These are phyloP conservation scores for Clausena lansium DNA, from an alignment of 345 rosid genomes.

Conservation along the genomic window DNA sequence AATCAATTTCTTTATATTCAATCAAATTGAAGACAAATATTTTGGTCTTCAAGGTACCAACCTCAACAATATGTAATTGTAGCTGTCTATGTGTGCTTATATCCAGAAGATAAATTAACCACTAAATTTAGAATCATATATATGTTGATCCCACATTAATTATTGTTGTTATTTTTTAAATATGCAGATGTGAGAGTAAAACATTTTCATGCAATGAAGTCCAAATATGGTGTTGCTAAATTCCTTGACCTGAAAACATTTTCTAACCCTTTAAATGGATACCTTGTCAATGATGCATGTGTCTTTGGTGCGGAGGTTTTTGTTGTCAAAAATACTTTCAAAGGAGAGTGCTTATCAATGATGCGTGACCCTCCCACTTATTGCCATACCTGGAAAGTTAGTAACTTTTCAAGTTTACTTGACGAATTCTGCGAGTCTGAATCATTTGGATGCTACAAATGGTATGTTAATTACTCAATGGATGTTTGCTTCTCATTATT, in stretches of 20 bases:
- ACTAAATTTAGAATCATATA: not conserved
- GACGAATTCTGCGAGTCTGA: not conserved
- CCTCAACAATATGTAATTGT: not conserved
- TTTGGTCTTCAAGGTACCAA: not conserved
- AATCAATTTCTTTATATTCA: not conserved
- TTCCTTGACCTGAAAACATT: not conserved
- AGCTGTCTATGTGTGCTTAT: too few relatives aligned
- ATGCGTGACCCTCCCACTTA: not conserved
- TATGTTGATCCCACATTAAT: too few relatives aligned
- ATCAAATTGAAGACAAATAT: not conserved
- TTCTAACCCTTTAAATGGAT: not conserved
- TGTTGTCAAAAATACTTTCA: not conserved
- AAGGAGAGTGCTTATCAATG: not conserved
- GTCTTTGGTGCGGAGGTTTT: not conserved
- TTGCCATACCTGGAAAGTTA: not conserved
- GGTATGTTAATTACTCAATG: not conserved
- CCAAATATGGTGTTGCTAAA: not conserved
- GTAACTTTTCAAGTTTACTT: not conserved
- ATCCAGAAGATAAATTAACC: not conserved
- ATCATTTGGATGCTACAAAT: not conserved
- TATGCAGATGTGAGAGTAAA: not conserved
- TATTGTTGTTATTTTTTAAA: too few relatives aligned
- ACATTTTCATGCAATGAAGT: not conserved
- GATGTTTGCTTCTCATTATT: not conserved
- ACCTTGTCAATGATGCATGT: not conserved